Evolutionary conservation across 2,329 filamentous ascomycete genomes (phyloP), one percentile per base, ranked within the genome.

Genomic region (Lithohypha guttulata): DNA sequence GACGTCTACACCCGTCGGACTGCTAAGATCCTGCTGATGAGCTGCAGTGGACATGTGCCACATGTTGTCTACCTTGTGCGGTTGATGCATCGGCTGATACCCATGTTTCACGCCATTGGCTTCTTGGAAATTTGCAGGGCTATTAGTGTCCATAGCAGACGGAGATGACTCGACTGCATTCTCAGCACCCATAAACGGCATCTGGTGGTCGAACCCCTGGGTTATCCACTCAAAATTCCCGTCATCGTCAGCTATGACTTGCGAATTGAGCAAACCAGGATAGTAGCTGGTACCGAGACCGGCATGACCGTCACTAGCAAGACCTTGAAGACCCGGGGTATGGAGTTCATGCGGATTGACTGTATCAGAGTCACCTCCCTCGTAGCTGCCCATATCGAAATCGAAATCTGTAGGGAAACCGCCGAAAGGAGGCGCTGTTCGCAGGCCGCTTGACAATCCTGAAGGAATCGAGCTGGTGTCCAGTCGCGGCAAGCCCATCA

Each of bases 131-230:
- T 81, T 84, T 58, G 83, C 89, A 55, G 93, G 87, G 61, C 87
- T 96, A 43, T 84, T 84, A 29, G 84, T 93, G 65, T 89, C 96
- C 59, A 96, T 89, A 32, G 86, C 86, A 6, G 91, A 96, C 11
- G 91, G 91, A 10, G 91, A 96, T 8, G 91, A 96, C 43, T 83
- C 86, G 39, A 95, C 75, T 19, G 84, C 85, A 49, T 79, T 81
- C 51, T 94, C 86, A 53, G 81, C 81, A 41, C 73, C 75, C 51
- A 70, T 71, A 57, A 85, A 78, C 6, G 74, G 74, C 69, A 89
- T 75, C 31, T 82, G 76, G 53, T 80, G 76, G 47, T 91, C 84
- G 57, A 93, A 83, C 15, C 81, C 81, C 43, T 79, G 79, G 9
- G 48, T 39, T 62, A 78, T 75, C 86, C 86, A 96, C 52, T 86